Evolutionary conservation across 352 stramenopile genomes (phyloP).

Genomic region (Blastocystis sp.): DNA sequence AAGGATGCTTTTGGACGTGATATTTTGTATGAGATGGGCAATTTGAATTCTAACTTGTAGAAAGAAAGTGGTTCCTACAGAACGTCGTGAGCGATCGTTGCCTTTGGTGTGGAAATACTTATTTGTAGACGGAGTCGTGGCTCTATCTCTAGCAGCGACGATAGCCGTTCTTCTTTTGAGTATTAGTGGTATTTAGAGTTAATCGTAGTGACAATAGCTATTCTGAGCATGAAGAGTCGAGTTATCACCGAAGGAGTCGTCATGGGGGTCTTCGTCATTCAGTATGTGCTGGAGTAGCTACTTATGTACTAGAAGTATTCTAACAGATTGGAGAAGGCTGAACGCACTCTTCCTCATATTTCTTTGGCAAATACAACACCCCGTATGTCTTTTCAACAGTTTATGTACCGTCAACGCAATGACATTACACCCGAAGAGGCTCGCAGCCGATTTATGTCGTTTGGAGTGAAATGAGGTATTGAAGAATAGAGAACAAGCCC

Average conservation of each 20-base stretch:
- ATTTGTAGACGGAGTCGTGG: constrained; percentile 31
- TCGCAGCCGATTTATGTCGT: not conserved
- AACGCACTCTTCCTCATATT: constrained; percentile 30
- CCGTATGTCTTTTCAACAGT: not conserved
- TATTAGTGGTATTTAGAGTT: not conserved
- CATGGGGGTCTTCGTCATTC: not conserved
- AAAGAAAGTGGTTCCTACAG: not conserved
- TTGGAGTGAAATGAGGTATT: not conserved
- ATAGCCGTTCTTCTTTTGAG: not conserved
- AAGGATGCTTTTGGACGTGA: constrained; percentile 60
- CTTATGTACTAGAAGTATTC: not conserved
- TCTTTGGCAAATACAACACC: constrained; percentile 14
- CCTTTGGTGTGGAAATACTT: not conserved
- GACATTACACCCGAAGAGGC: constrained; percentile 49
- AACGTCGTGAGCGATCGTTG: constrained; percentile 4
- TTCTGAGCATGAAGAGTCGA: not conserved
- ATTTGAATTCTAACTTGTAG: not conserved
- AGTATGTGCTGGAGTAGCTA: not conserved
- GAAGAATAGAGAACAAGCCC: not conserved
- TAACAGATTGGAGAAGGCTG: not conserved
- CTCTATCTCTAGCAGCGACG: not conserved
- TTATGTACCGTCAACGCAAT: constrained; percentile 13
- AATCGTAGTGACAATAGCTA: not conserved
- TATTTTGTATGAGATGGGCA: constrained; percentile 10
- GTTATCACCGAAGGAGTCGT: not conserved